Percentiles rank a stretch among this genome's conserved stretches.
Evolutionary conservation across 352 stramenopile genomes (phyloP).

Genomic region (Globisporangium heterothallicum): DNA sequence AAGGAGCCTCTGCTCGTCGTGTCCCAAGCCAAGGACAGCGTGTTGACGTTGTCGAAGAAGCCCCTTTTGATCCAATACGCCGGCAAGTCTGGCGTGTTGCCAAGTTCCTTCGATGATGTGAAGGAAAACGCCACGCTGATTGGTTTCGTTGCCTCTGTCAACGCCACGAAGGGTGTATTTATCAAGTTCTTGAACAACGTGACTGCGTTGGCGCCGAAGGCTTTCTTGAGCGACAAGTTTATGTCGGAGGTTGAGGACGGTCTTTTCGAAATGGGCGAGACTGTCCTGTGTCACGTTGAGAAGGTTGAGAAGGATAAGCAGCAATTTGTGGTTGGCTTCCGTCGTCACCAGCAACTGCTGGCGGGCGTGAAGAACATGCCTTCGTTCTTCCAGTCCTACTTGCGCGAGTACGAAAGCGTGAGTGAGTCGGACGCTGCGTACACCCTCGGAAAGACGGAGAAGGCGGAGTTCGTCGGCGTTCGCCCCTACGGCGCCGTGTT

Average conservation of each 20-base stretch:
- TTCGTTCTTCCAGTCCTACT: constrained; percentile 49
- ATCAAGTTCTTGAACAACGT: constrained; percentile 87
- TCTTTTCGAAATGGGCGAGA: constrained; percentile 84
- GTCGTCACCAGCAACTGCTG: constrained; percentile 29
- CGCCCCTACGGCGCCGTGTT: constrained; percentile 86
- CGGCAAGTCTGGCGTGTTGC: constrained; percentile 28
- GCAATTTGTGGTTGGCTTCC: constrained; percentile 79
- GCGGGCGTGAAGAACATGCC: constrained; percentile 30
- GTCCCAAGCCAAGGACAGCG: constrained; percentile 56
- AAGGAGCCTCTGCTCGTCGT: constrained; percentile 59
- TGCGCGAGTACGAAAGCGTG: constrained; percentile 29
- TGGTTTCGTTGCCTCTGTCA: constrained; percentile 77
- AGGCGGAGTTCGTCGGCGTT: constrained; percentile 78
- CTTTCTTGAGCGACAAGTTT: constrained; percentile 72
- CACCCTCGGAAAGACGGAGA: constrained; percentile 65
- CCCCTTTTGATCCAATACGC: constrained; percentile 64
- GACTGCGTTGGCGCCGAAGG: constrained; percentile 74
- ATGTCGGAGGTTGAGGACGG: constrained; percentile 60
- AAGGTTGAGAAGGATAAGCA: constrained; percentile 73
- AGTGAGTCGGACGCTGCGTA: constrained; percentile 17
- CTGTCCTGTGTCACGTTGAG: constrained; percentile 71
- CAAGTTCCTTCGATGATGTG: constrained; percentile 55
- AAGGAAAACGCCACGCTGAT: constrained; percentile 56
- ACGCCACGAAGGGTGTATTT: constrained; percentile 74
- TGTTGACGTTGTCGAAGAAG: constrained; percentile 79